Evolutionary conservation across 2,329 filamentous ascomycete species (phyloP).

Genomic region (Zelopaecilomyces penicillatus): DNA sequence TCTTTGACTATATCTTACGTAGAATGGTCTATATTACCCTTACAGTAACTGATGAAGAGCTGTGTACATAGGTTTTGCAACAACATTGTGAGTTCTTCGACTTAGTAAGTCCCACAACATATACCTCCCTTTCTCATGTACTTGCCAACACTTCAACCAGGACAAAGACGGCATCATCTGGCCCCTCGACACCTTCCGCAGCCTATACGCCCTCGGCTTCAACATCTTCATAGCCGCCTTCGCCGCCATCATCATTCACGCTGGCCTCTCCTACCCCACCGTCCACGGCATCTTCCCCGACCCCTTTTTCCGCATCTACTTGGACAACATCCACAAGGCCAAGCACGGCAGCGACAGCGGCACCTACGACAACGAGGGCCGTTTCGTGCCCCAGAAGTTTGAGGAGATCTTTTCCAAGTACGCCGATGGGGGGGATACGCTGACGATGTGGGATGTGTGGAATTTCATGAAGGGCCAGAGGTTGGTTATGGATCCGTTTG

Average conservation of each 20-base stretch:
- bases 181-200: constrained; percentile 29
- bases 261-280: constrained; percentile 38
- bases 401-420: constrained; percentile 44
- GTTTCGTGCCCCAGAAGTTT: constrained; percentile 40
- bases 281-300: constrained; percentile 28
- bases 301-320: constrained; percentile 28
- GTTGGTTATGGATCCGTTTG: constrained; percentile 33
- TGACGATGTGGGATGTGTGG: constrained; percentile 28
- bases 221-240: constrained; percentile 30
- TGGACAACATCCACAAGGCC: constrained; percentile 31
- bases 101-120: constrained; percentile 24
- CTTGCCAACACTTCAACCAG: constrained; percentile 5
- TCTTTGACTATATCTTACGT: background rate
- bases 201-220: constrained; percentile 33
- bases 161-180: constrained; percentile 32
- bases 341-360: constrained; percentile 40
- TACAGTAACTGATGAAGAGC: no score
- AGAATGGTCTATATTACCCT: no score
- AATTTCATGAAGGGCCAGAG: constrained; percentile 31
- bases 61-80: no score
- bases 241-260: constrained; percentile 31
- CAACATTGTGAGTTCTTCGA: no score
- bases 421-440: constrained; percentile 28
- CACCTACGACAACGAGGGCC: constrained; percentile 39
- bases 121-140: constrained; percentile 29